Conservation (phyloP, 176 grass and related monocot genomes). For the Carex myosuroides region DNA sequence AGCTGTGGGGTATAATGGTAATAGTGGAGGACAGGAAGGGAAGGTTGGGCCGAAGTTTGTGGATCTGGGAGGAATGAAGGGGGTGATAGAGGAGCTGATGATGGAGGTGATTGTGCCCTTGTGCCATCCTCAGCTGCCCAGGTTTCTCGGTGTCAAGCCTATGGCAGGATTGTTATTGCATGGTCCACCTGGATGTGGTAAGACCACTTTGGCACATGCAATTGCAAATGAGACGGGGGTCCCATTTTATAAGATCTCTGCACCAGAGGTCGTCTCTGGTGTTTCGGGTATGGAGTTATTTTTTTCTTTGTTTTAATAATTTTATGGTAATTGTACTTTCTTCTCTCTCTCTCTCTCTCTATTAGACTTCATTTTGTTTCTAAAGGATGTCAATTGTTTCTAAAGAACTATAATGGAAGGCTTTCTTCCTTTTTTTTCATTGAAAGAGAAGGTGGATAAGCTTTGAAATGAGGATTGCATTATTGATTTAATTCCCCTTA, state of each 20-base stretch:
- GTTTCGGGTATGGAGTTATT: slow-evolving; percentile 50
- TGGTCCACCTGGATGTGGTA: slow-evolving; percentile 78
- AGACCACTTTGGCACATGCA: slow-evolving; percentile 80
- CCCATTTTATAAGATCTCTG: slow-evolving; percentile 92
- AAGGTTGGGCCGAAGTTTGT: slow-evolving; percentile 46
- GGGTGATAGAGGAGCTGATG: slow-evolving; percentile 61
- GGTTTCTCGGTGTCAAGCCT: slow-evolving; percentile 57
- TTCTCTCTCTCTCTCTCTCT: not conserved
- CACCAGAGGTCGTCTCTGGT: slow-evolving; percentile 71
- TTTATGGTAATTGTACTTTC: not conserved
- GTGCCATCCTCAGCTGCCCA: slow-evolving; percentile 66
- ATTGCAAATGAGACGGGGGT: slow-evolving; percentile 82
- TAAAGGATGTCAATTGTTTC: not conserved
- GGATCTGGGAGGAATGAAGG: slow-evolving; percentile 65
- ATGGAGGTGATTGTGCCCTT: slow-evolving; percentile 88
- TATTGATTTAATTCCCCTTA: not conserved
- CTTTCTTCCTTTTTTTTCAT: not conserved
- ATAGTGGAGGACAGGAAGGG: not conserved
- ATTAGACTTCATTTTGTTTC: not conserved
- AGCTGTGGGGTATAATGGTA: slow-evolving; percentile 18
- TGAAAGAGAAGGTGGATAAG: not conserved
- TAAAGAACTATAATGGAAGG: not conserved
- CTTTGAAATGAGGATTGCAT: not conserved
- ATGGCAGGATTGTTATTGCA: slow-evolving; percentile 72
- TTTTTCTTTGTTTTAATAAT: not conserved